phyloP scores from a whole-genome alignment of 768 basidiomycete species.

The Lactifluus piperatus region DNA sequence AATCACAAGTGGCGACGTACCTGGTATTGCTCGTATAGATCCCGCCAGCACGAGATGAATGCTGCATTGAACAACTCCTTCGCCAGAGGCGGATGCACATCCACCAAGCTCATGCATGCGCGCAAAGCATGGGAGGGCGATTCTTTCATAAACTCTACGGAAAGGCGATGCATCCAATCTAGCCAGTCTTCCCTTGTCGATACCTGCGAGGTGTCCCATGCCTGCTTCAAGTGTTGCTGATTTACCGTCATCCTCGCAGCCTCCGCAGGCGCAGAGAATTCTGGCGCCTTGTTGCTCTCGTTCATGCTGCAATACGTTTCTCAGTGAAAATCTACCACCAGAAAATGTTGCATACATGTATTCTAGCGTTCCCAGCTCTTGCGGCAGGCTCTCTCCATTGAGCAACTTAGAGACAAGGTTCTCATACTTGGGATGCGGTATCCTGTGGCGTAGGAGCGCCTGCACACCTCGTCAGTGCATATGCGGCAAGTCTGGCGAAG shows the following conservation, averaged over 20 bases:
- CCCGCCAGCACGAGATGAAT: constrained; percentile 95
- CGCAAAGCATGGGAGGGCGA: constrained; percentile 97
- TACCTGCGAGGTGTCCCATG: constrained; percentile 83
- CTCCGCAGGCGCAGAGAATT: constrained; percentile 72
- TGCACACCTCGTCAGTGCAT: constrained; percentile 25
- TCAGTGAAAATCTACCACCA: neutral
- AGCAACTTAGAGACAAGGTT: constrained; percentile 80
- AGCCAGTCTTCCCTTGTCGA: constrained; percentile 82
- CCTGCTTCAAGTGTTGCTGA: constrained; percentile 93
- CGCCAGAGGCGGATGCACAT: constrained; percentile 83
- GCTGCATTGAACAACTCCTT: constrained; percentile 97
- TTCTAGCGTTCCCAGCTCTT: constrained; percentile 70
- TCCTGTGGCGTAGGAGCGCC: constrained; percentile 68
- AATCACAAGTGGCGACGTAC: constrained; percentile 34
- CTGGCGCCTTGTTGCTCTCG: constrained; percentile 54
- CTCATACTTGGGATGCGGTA: constrained; percentile 80
- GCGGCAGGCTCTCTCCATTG: constrained; percentile 85
- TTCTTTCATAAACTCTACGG: constrained; percentile 95
- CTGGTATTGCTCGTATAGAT: constrained; percentile 95
- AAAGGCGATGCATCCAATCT: constrained; percentile 90
- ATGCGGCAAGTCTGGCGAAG: neutral
- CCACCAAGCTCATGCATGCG: constrained; percentile 90
- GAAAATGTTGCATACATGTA: constrained; percentile 38
- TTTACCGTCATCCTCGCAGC: constrained; percentile 88
- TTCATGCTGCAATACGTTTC: constrained; percentile 32